Base-by-base conservation (phyloP, 1,284 basidiomycete species). In the Ceratobasidium sp. region DNA sequence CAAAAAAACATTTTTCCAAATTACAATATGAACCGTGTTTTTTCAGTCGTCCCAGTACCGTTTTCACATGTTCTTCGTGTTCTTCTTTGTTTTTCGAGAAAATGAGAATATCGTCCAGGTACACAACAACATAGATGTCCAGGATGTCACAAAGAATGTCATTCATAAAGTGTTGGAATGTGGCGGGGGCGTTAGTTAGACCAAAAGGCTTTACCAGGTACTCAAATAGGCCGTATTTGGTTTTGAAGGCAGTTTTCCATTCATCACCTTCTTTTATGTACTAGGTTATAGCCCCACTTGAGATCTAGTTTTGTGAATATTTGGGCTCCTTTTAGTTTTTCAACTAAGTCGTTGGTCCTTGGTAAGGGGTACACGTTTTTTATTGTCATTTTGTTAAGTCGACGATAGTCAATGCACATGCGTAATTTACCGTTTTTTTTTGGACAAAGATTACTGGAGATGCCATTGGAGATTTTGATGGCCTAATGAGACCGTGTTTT, bases 51-150 rank as follows among this genome's bases (percentile, higher is more conserved):
- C 51, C 3, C 13, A 83, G 75, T 20, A 83, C 81, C 35, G 74
- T 15, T 3, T 53, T 37, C 23, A 83, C 80, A 51, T 83, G 81
- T 15, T 37, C 3, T 0, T 45, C 8, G 60, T 84, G 83, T 4
- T 82, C 78, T 11, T 88, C 85, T 39, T 83, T 83, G 17, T 83
- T 85, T 0, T 85, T 81, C 3, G 87, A 86, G 53, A 81, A 66
- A 8, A 66, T 66, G 5, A 66, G 64, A 42, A 47, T 66, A 10
- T 49, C 64, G 63, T 82, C 81, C 1, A 82, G 64, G 71, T 81
- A 79, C 47, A 77, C 67, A 8, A 77, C 66, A 13, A 71, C 61
- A 26, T 10, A 39, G 7, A 65, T 23, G 33, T 75, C 61, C 61
- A 76, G 20, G 20, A 71, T 15, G 66, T 76, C 75, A 13, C 37